Evolutionary conservation across 2,329 filamentous ascomycete genomes (phyloP).

Genomic region (Nemania diffusa): DNA sequence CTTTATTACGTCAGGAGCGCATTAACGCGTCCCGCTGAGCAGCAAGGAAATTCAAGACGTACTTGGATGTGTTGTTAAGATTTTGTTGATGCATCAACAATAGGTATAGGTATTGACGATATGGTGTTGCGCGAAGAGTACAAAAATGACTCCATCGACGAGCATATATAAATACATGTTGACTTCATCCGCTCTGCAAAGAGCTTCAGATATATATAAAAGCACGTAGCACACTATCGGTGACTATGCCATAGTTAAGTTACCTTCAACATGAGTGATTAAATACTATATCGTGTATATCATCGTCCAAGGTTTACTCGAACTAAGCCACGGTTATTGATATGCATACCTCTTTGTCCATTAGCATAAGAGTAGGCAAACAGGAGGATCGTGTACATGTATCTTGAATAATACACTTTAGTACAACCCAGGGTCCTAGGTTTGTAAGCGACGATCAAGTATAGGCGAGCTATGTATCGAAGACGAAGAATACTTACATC

Average conservation of each 20-base stretch:
- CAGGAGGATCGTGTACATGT: neutral
- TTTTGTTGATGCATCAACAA: neutral
- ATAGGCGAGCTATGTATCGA: slow-evolving; percentile 8
- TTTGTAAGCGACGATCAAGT: slow-evolving; percentile 21
- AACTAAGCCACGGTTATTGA: neutral
- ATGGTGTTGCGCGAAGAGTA: neutral
- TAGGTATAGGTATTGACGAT: neutral
- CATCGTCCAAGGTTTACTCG: neutral
- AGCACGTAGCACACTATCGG: neutral
- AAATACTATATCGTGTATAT: slow-evolving; percentile 5
- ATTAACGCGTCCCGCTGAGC: neutral
- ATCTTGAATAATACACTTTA: neutral
- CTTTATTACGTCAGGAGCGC: neutral
- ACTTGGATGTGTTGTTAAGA: neutral
- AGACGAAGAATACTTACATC: slow-evolving; percentile 20
- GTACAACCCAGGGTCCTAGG: slow-evolving; percentile 9
- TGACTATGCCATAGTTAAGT: neutral
- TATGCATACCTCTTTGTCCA: neutral
- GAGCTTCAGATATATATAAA: neutral
- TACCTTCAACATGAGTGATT: neutral
- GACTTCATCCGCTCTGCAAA: neutral
- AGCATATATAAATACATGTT: neutral
- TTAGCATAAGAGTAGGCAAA: neutral
- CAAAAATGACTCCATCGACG: neutral
- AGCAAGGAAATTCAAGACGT: neutral